Evolutionary conservation across 176 grass and related monocot genomes (phyloP), one percentile per base, ranked within the genome.

Genomic region (Eremochloa ophiuroides): DNA sequence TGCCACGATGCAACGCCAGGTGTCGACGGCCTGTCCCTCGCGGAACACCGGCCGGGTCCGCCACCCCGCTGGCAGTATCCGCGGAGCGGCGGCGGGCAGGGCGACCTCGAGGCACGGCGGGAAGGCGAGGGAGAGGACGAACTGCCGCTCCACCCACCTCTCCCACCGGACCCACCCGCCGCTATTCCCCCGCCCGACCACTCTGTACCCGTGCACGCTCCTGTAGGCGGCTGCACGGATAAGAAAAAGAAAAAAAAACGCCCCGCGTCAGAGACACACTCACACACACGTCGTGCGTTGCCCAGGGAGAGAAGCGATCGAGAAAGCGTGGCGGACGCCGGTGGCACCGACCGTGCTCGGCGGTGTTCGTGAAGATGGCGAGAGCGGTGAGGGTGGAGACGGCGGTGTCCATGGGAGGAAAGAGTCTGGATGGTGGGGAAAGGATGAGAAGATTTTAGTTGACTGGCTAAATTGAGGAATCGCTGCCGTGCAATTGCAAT

Each of bases 151-250:
- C 78, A 88, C 78, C 77, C 85, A 88, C 82, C 16, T 18, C 78
- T 91, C 85, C 81, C 87, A 88, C 48, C 47, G 16, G 38, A 65
- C 26, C 25, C 77, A 35, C 64, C 63, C 81, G 20, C 62, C 62
- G 31, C 14, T 3, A 73, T 83, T 78, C 71, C 67, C 71, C n/a
- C n/a, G n/a, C 43, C 77, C 81, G 46, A 84, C 14, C 26, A 87
- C 71, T 47, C 1, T 75, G 81, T 91, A 91, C 35, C 81, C 85
- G 81, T 91, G 89, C 64, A 91, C 85, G 71, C 89, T 91, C 85
- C 89, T 72, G 63, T 84, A 41, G n/a, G 76, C 53, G 10, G 76
- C 85, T 91, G 89, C 74, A 38, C 13, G 13, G 68, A 78, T 6
- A 35, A 59, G 1, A 27, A 7, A 43, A 33, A 26, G 37, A 31